Evolutionary conservation across 1,284 basidiomycete species (phyloP), one percentile per base, ranked within the genome.

Genomic region (Polyporus tsugae): DNA sequence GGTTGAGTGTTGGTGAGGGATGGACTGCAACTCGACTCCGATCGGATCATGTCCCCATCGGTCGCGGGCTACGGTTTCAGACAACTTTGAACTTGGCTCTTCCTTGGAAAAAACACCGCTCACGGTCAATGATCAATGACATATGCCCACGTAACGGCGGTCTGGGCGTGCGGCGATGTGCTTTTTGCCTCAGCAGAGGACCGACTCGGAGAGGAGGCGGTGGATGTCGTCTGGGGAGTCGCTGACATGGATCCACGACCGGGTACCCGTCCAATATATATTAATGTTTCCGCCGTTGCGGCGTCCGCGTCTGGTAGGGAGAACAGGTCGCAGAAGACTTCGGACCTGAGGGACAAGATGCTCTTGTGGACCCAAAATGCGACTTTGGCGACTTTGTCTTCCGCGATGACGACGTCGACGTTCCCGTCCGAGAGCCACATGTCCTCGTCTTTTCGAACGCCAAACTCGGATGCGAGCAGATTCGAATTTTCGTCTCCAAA

Each of bases 271-370:
- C 60, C n/a, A n/a, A n/a, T n/a, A n/a, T n/a, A n/a, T n/a, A n/a
- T n/a, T n/a, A n/a, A n/a, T 9, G 29, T 64, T 11, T 69, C 71
- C 13, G 25, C 29, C 10, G 58, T 60, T 2, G 53, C 29, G 15
- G 61, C 58, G 15, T 46, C 62, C n/a, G 69, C 63, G n/a, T 64
- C 63, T 2, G 72, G 69, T 6, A 74, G 52, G 5, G 25, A 52
- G 62, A 75, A 71, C 44, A 74, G 60, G 52, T 69, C 73, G 19
- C 68, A 57, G 53, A 75, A 75, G 0, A 73, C 66, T 11, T 65
- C 66, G 6, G 74, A 75, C 2, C 59, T 62, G 13, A 60, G 65
- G 4, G 71, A 44, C 5, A 75, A 67, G 52, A 69, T 49, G n/a
- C 72, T 64, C 6, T 63, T 65, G 62, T 74, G 66, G 6, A 75